These are phyloP conservation scores for Rhododendron simsii DNA, from an alignment of 148 eudicot genomes.

Conservation along the genomic window DNA sequence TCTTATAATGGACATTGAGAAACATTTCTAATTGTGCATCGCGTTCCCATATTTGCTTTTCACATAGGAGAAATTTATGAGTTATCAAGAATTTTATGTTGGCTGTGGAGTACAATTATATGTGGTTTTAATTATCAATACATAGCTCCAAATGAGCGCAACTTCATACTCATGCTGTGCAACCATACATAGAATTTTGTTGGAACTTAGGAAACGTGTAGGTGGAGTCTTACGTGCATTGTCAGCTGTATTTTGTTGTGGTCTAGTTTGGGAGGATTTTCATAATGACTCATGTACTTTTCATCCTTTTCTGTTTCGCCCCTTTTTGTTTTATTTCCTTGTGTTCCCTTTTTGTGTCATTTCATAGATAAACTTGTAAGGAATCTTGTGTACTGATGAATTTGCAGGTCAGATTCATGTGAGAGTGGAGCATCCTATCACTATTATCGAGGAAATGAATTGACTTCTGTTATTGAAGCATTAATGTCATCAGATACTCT, in stretches of 20 bases:
- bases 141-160: not conserved
- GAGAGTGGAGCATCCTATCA: constrained; percentile 44
- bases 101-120: not conserved
- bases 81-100: not conserved
- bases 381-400: constrained; percentile 23
- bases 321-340: not conserved
- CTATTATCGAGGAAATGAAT: constrained; percentile 67
- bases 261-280: not conserved
- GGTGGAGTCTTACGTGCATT: not conserved
- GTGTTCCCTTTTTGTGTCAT: not conserved
- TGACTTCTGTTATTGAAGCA: constrained; percentile 47
- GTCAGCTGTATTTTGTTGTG: not conserved
- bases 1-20: not conserved
- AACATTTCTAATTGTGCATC: not conserved
- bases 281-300: not conserved
- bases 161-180: not conserved
- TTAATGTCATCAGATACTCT: constrained; percentile 41
- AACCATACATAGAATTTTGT: not conserved
- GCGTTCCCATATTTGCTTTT: not conserved
- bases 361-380: not conserved
- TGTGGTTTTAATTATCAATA: not conserved
- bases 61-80: not conserved
- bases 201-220: not conserved
- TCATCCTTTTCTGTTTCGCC: not conserved
- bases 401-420: constrained; percentile 67